A percentile compares a stretch with the other conserved stretches of the same genome.
phyloP scores from a whole-genome alignment of 768 basidiomycete genomes.

The Russula olivacea region DNA sequence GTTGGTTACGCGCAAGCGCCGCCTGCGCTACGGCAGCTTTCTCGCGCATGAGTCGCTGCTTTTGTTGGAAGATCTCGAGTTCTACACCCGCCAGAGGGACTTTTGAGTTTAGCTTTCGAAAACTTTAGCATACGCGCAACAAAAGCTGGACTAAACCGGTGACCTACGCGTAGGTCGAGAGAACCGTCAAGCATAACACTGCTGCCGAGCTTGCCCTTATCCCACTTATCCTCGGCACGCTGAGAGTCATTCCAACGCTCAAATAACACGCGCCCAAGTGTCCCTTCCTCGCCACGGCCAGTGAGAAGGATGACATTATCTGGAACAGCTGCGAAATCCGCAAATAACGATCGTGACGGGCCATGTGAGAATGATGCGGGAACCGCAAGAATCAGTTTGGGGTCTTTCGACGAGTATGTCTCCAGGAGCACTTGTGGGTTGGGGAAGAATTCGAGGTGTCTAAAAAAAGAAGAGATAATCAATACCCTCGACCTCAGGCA shows the following conservation, averaged over 20 bases:
- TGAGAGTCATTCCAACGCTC: constrained; percentile 83
- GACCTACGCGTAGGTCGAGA: constrained; percentile 57
- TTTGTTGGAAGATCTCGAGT: constrained; percentile 71
- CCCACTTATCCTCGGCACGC: constrained; percentile 77
- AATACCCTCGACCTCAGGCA: neutral
- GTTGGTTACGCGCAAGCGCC: constrained; percentile 71
- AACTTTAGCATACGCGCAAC: constrained; percentile 9
- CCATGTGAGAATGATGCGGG: constrained; percentile 92
- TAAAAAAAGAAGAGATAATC: constrained; percentile 30
- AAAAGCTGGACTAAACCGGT: neutral
- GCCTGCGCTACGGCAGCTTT: constrained; percentile 85
- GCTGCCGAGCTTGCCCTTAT: constrained; percentile 81
- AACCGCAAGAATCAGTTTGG: constrained; percentile 90
- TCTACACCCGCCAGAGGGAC: constrained; percentile 86
- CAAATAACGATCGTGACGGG: constrained; percentile 79
- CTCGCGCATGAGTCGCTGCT: constrained; percentile 71
- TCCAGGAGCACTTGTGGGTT: constrained; percentile 75
- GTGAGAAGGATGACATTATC: constrained; percentile 89
- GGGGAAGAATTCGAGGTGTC: constrained; percentile 88
- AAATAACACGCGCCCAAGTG: constrained; percentile 72
- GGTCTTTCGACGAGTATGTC: constrained; percentile 78
- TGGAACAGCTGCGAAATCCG: constrained; percentile 74
- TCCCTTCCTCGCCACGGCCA: constrained; percentile 68
- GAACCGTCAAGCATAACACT: constrained; percentile 76
- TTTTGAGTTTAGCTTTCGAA: constrained; percentile 72